These are phyloP conservation scores for Podochytrium sp. DNA, from an alignment of 192 early-diverging fungal species.

Conservation along the genomic window DNA sequence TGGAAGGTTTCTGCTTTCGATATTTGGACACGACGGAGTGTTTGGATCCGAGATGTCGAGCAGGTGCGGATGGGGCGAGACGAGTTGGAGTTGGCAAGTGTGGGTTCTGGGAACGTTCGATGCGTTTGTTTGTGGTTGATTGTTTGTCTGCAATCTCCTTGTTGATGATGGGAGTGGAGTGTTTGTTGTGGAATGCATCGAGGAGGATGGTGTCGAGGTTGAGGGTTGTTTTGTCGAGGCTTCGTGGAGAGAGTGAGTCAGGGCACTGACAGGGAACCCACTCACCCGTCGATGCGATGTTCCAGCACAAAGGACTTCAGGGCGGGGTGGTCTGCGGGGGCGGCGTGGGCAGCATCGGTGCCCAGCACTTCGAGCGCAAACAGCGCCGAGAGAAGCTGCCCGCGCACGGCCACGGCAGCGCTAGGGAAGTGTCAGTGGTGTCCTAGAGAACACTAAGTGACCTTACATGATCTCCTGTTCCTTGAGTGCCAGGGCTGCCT, in stretches of 20 bases:
- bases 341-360: not conserved
- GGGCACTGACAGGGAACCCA: not conserved
- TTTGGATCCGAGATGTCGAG: not conserved
- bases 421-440: not conserved
- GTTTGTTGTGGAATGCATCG: too few relatives aligned
- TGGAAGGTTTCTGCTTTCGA: not conserved
- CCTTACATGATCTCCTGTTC: not conserved
- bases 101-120: not conserved
- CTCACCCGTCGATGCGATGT: conserved; percentile 18
- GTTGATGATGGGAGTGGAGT: too few relatives aligned
- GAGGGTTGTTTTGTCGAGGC: too few relatives aligned
- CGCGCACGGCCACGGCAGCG: conserved; percentile 1
- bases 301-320: conserved; percentile 5
- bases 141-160: too few relatives aligned
- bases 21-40: not conserved
- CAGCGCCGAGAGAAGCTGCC: not conserved
- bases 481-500: too few relatives aligned
- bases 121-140: too few relatives aligned
- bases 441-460: not conserved
- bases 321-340: not conserved
- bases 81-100: not conserved
- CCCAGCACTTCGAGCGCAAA: not conserved
- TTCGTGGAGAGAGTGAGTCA: not conserved
- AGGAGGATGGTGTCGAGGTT: too few relatives aligned
- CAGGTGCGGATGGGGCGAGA: not conserved